These are phyloP conservation scores for Neopestalotiopsis sp. DNA, from an alignment of 2,329 filamentous ascomycete genomes.

Conservation along the genomic window DNA sequence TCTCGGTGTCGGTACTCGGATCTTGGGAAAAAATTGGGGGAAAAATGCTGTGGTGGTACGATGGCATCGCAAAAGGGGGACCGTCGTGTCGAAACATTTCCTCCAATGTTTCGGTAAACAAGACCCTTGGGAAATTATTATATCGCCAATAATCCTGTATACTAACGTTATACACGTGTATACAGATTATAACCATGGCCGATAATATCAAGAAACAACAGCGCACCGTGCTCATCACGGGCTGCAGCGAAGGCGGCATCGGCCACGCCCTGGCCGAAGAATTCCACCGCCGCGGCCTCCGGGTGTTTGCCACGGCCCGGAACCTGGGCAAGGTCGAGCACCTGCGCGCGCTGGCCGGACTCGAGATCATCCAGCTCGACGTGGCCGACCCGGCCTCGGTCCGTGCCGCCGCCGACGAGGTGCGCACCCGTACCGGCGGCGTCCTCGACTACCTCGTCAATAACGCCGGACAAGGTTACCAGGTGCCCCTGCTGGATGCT, in stretches of 20 bases:
- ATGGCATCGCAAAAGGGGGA: background rate
- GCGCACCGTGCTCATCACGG: conserved; percentile 31
- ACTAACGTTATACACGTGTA: no score
- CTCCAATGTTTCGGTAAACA: background rate
- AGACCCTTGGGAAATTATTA: background rate
- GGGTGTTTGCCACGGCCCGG: conserved; percentile 47
- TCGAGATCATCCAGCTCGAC: conserved; percentile 46
- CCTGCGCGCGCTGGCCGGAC: conserved; percentile 33
- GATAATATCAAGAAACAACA: background rate
- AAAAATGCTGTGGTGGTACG: no score
- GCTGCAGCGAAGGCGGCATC: conserved; percentile 44
- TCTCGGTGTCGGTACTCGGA: no score
- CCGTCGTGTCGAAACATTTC: background rate
- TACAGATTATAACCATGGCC: no score
- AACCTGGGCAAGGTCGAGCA: conserved; percentile 37
- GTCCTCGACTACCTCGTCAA: conserved; percentile 49
- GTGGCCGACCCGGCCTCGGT: conserved; percentile 43
- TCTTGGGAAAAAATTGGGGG: no score
- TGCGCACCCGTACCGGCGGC: conserved; percentile 40
- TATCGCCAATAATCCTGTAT: background rate
- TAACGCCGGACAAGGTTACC: conserved; percentile 42
- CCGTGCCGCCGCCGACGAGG: conserved; percentile 31
- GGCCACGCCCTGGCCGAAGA: conserved; percentile 45
- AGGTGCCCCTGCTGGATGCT: conserved; percentile 39
- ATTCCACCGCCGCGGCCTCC: conserved; percentile 41